Base-by-base conservation (phyloP, 2,329 filamentous ascomycete genomes). In the Paramyrothecium roridum region DNA sequence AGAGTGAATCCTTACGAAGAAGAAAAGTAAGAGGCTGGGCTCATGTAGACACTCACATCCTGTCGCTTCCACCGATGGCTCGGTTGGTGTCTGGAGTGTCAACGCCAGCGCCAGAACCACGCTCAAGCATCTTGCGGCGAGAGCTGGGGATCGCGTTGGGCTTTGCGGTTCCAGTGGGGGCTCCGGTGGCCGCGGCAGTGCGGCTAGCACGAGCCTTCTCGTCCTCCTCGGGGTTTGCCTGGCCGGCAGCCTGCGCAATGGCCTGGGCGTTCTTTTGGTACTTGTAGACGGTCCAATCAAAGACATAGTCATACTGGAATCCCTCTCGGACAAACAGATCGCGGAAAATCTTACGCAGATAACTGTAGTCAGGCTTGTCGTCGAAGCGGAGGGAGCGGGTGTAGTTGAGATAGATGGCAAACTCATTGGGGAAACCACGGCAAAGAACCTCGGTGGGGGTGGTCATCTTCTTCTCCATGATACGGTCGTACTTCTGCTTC, bases 401-500 rank as follows among this genome's bases (percentile, higher is more conserved):
- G 83, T 99, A 98, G 88, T 98, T 98, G 52, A 99, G 85, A 77
- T 99, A 99, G 76, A 98, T 98, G 80, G 93, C 93, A 68, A 99
- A 99, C 80, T 99, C 95, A 76, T 98, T 97, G 67, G 95, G 95
- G 82, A 99, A 98, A 64, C 95, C 95, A 74, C 93, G 92, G 87
- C 95, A 99, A 51, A 99, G 90, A 50, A 97, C 93, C 78, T 99
- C 93, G 66, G 93, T 98, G 10, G 95, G 93, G 3, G 95, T 99
- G 16, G 95, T 99, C 95, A 98, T 98, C 91, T 99, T 99, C 88
- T 99, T 99, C 84, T 99, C 95, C 93, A 98, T 98, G 80, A 99
- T 99, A 63, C 93, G 87, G 79, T 99, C 95, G 73, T 99, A 98
- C 82, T 99, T 99, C 81, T 98, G 93, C 88, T 97, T 97, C 87